Evolutionary conservation across 1,284 basidiomycete species (phyloP).

Genomic region (Chiua sp.): DNA sequence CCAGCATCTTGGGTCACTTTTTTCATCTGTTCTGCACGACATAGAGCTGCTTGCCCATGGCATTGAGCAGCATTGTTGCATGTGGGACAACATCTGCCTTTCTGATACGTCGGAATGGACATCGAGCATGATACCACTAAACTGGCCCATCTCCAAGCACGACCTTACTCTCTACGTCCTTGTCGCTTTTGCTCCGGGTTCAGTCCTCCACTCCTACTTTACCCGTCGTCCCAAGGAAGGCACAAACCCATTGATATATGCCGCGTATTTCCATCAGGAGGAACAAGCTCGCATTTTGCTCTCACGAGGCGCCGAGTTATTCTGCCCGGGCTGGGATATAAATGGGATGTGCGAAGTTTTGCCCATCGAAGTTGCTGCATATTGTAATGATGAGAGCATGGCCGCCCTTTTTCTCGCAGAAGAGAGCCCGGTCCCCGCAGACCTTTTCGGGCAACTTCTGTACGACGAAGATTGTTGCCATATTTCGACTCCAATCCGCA

Average conservation of each 20-base stretch:
- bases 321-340: neutral
- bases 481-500: too few species aligned
- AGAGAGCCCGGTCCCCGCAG: neutral
- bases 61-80: neutral
- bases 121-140: fast-evolving
- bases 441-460: neutral
- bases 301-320: neutral
- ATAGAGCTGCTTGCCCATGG: neutral
- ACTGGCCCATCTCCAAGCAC: slow-evolving; percentile 3
- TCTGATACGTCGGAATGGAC: neutral
- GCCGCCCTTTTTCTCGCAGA: neutral
- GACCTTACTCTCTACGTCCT: slow-evolving; percentile 15
- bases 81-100: neutral
- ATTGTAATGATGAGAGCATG: neutral
- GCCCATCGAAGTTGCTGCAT: slow-evolving; percentile 10
- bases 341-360: neutral
- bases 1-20: neutral
- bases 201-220: slow-evolving; percentile 2
- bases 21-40: neutral
- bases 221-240: neutral
- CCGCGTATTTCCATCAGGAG: neutral
- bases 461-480: neutral
- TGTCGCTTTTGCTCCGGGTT: slow-evolving; percentile 1
- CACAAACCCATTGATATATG: slow-evolving; percentile 20
- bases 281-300: slow-evolving; percentile 13